Evolutionary conservation across 805 yeast genomes (phyloP).

Genomic region (Yamadazyma insecticola): DNA sequence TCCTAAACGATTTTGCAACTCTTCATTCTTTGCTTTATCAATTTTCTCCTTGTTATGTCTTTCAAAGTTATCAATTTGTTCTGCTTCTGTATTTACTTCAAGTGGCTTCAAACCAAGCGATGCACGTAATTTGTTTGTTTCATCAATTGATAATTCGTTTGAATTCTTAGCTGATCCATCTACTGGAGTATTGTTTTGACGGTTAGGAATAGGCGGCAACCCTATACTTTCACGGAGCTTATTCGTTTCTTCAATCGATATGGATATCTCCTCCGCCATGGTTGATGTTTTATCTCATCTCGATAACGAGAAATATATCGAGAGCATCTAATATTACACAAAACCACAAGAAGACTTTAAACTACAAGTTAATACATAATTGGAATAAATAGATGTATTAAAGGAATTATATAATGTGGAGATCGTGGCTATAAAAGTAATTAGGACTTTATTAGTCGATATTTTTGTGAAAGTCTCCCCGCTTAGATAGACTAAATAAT

Average conservation of each 20-base stretch:
- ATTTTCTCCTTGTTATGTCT: constrained; percentile 10
- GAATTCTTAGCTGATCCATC: constrained; percentile 6
- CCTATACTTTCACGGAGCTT: constrained; percentile 35
- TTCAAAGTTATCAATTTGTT: constrained; percentile 13
- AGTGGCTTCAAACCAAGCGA: constrained; percentile 53
- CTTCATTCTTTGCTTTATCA: constrained; percentile 13
- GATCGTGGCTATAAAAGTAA: no score
- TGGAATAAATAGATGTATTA: no score
- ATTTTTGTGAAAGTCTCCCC: no score
- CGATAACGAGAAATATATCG: not conserved
- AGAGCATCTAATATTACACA: not conserved
- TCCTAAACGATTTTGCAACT: constrained; percentile 11
- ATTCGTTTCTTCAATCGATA: constrained; percentile 43
- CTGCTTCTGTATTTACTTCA: constrained; percentile 14
- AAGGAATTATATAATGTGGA: not conserved
- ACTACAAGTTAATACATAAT: no score
- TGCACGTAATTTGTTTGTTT: constrained; percentile 50
- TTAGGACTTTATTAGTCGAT: no score
- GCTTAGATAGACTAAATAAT: no score
- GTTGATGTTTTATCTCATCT: constrained; percentile 1
- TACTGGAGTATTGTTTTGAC: no score
- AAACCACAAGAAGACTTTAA: no score
- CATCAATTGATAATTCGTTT: constrained; percentile 39
- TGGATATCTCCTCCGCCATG: constrained; percentile 19
- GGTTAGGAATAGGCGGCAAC: constrained; percentile 32